Evolutionary conservation across 106 monocot species (phyloP).

Genomic region (Hemerocallis citrina): DNA sequence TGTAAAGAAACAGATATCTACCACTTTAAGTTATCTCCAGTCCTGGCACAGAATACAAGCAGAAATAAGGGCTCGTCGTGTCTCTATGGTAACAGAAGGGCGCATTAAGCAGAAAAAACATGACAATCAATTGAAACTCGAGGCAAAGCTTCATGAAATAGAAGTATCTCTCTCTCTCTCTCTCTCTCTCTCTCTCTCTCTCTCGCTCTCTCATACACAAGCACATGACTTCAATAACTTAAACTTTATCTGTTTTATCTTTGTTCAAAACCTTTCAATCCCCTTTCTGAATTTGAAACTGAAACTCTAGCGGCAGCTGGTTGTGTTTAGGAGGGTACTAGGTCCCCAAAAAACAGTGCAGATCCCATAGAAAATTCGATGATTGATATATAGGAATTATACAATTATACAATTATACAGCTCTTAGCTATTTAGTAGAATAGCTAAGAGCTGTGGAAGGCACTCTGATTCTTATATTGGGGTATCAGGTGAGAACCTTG

Average conservation of each 20-base stretch:
- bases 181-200: neutral
- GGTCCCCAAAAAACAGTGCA: neutral
- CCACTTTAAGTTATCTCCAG: conserved; percentile 39
- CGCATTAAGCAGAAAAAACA: conserved; percentile 56
- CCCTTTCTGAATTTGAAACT: neutral
- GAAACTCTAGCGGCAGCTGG: too few species aligned
- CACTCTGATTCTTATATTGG: too few species aligned
- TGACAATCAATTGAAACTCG: conserved; percentile 57
- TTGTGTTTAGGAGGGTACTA: neutral
- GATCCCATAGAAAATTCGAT: too few species aligned
- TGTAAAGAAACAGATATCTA: conserved; percentile 44
- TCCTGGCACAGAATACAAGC: conserved; percentile 56
- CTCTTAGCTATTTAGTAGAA: too few species aligned
- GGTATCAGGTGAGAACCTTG: too few species aligned
- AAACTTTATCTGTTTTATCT: neutral
- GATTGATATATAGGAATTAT: too few species aligned
- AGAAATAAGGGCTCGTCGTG: conserved; percentile 50
- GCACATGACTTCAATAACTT: neutral
- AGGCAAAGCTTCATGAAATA: conserved; percentile 67
- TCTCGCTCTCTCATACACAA: neutral
- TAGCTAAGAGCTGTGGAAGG: too few species aligned
- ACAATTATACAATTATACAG: too few species aligned
- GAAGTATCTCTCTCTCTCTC: conserved; percentile 25
- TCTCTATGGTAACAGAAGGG: conserved; percentile 53
- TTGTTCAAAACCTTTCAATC: neutral